Conservation (phyloP, 2,329 filamentous ascomycete species). For the Curvularia spicifera region DNA sequence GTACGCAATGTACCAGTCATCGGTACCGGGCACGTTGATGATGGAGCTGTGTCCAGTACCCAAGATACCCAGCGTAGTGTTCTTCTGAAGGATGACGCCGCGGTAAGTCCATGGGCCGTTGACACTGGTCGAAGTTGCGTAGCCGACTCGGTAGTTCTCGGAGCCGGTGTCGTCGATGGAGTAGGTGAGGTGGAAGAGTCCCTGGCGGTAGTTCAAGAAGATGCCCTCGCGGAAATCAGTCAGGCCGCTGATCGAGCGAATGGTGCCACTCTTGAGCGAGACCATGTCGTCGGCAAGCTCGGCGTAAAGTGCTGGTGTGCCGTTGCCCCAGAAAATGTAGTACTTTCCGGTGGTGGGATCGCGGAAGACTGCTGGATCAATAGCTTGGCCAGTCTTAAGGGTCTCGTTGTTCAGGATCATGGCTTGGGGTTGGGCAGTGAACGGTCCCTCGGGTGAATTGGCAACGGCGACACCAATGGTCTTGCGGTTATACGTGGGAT, state of each 20-base stretch:
- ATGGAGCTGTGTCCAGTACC: slow-evolving; percentile 36
- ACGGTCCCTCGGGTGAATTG: slow-evolving; percentile 31
- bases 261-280: slow-evolving; percentile 25
- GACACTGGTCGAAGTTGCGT: slow-evolving; percentile 30
- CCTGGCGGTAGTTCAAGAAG: slow-evolving; percentile 36
- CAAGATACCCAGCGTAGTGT: slow-evolving; percentile 30
- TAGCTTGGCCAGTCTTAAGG: slow-evolving; percentile 33
- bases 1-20: slow-evolving; percentile 42
- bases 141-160: slow-evolving; percentile 37
- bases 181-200: slow-evolving; percentile 38
- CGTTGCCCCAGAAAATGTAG: slow-evolving; percentile 41
- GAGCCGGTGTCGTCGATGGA: slow-evolving; percentile 39
- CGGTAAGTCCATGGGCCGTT: slow-evolving; percentile 37
- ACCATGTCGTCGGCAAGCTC: slow-evolving; percentile 36
- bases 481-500: slow-evolving; percentile 34
- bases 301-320: slow-evolving; percentile 23
- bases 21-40: slow-evolving; percentile 36
- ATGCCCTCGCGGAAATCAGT: slow-evolving; percentile 35
- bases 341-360: slow-evolving; percentile 36
- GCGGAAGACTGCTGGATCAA: slow-evolving; percentile 34
- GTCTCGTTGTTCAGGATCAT: slow-evolving; percentile 39
- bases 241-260: slow-evolving; percentile 25
- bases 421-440: slow-evolving; percentile 33
- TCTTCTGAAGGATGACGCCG: slow-evolving; percentile 35
- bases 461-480: slow-evolving; percentile 40